Evolutionary conservation across 192 early-diverging fungal species (phyloP), one percentile per base, ranked within the genome.

Genomic region (Backusella psychrophila): DNA sequence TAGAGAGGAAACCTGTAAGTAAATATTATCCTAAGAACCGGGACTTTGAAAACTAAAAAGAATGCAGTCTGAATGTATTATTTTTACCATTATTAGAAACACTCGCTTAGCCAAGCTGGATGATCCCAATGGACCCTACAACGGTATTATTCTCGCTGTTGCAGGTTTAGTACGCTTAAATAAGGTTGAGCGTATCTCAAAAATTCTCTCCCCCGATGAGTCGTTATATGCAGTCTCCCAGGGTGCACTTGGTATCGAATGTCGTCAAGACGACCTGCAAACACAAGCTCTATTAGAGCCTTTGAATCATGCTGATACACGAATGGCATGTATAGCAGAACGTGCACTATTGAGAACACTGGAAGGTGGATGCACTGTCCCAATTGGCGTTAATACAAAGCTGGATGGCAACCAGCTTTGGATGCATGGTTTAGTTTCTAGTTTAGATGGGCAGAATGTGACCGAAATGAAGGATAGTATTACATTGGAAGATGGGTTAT

Each of bases 291-390:
- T 95, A 31, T 75, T 96, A 11, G 77, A 73, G 1, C 79, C 85
- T 14, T 88, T 99, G 21, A 87, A 94, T 46, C 90, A 96, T 75
- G 21, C 74, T 41, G 80, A 79, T 8, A 90, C 95, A 1, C 78
- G 90, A 39, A 68, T 95, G 34, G 77, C 87, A 42, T 96, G 94
- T 69, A 81, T 86, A 36, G 91, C 93, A 7, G 96, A 99, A 79
- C 93, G 96, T 9, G 85, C 90, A 44, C 87, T 97, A 74, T 96
- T 97, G 95, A 87, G 92, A 19, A 86, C 82, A 38, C 83, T 99
- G 21, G 95, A 99, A 85, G 97, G 97, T 44, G 97, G 97, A 9
- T 99, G 97, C 85, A 93, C 90, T 41, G 96, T 99, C 44, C 96
- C 97, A 6, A 91, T 98, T 75, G 97, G 96, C 36, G 96, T 97